Base-by-base conservation (phyloP, 1,284 basidiomycete genomes). In the Kwoniella shivajii region DNA sequence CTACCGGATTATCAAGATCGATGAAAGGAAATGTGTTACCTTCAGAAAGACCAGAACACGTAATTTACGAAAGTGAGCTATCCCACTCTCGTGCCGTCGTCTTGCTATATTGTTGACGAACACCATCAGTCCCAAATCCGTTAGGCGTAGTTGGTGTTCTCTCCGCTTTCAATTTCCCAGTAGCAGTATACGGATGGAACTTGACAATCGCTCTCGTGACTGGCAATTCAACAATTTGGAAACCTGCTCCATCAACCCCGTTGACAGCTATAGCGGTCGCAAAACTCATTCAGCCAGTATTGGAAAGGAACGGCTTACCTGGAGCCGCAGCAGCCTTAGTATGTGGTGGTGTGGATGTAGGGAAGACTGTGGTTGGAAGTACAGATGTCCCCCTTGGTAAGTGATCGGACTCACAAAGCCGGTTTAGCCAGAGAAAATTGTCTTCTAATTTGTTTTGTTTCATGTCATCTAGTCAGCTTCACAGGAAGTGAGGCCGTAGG, bases 191-290 rank as follows among this genome's bases (percentile, higher is more conserved):
- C 20, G 53, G 88, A 64, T 91, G 90, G 93, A 97, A 97, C 77
- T 82, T 96, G 43, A 85, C 91, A 1, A 82, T 97, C 29, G 91
- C 92, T 2, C 81, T 97, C 53, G 88, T 90, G 2, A 89, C 91
- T 33, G 93, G 92, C 7, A 97, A 97, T 76, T 86, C 91, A 1
- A 94, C 92, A 0, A 80, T 98, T 43, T 98, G 93, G 93, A 97
- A 97, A 75, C 93, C 93, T 1, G 89, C 91, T 0, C 90, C 89
- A 0, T 89, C 85, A 4, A 97, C 94, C 0, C 88, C 93, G 1
- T 79, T 95, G 41, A 58, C 65, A 47, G 56, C 92, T 11, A 89
- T 97, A 56, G 93, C 93, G 0, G 85, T 91, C 13, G 93, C 90
- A 31, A 88, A 86, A 71, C 89, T 97, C 64, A 82, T 98, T 41